Percentiles rank a stretch among this genome's conserved stretches.
Evolutionary conservation across 768 basidiomycete species (phyloP).

Genomic region (Lanmaoa pseudosensibilis): DNA sequence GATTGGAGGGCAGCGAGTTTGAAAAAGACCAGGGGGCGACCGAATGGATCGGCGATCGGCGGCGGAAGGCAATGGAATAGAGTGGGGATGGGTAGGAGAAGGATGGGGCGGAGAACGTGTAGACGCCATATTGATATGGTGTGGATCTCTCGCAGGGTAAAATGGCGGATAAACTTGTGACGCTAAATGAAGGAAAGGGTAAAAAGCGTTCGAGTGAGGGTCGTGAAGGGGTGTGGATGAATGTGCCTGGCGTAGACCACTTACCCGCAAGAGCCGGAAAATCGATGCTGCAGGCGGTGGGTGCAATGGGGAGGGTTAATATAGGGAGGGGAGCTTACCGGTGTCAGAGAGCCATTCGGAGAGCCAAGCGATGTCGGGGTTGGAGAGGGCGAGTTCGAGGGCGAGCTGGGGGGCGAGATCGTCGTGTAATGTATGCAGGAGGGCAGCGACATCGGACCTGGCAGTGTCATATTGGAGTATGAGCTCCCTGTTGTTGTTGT

Average conservation of each 20-base stretch:
- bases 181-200: conserved; percentile 41
- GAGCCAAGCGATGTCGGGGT: conserved; percentile 50
- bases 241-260: conserved; percentile 20
- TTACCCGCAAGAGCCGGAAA: conserved; percentile 64
- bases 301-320: not conserved
- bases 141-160: conserved; percentile 58
- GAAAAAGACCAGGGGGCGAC: conserved; percentile 63
- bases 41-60: conserved; percentile 55
- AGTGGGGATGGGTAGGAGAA: conserved; percentile 28
- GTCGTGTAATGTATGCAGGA: conserved; percentile 53
- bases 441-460: conserved; percentile 41
- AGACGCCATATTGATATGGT: conserved; percentile 58
- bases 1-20: conserved; percentile 44
- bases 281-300: conserved; percentile 41
- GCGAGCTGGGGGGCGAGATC: conserved; percentile 60
- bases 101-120: conserved; percentile 39
- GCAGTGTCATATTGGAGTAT: conserved; percentile 51
- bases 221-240: conserved; percentile 4
- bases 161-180: conserved; percentile 63
- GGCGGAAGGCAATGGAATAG: conserved; percentile 56
- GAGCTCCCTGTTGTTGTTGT: conserved; percentile 50
- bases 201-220: not conserved
- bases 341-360: conserved; percentile 66
- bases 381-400: conserved; percentile 55
- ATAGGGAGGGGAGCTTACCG: conserved; percentile 42